Conservation (phyloP, 257 asterid genomes). For the Cinchona pubescens region DNA sequence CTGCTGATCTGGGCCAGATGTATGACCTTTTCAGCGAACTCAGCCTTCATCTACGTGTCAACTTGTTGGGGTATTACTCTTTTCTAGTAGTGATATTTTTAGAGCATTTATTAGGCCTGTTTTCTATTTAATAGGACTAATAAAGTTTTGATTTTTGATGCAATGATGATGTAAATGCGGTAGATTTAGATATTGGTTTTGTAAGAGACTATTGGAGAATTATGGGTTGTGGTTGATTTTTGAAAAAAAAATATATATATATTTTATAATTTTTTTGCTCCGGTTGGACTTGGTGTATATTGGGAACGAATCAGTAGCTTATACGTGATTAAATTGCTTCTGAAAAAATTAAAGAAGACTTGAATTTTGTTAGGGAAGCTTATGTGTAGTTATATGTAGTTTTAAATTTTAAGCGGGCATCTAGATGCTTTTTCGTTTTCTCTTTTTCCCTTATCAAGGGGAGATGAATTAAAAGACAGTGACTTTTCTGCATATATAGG, state of each 20-base stretch:
- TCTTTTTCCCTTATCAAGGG: neutral
- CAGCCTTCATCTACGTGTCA: conserved; percentile 81
- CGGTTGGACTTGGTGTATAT: neutral
- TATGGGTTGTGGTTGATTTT: neutral
- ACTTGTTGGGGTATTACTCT: conserved; percentile 72
- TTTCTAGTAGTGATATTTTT: neutral
- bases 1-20: conserved; percentile 99
- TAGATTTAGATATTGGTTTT: neutral
- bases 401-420: neutral
- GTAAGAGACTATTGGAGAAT: neutral
- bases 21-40: conserved; percentile 79
- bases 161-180: neutral
- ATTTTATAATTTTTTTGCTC: neutral
- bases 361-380: neutral
- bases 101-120: neutral
- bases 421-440: neutral
- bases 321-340: neutral
- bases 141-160: conserved; percentile 7
- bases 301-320: neutral
- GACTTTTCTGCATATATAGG: neutral
- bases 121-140: neutral
- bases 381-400: neutral
- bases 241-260: too few species aligned
- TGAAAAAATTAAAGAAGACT: neutral
- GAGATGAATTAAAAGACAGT: neutral